Conservation (phyloP, 768 basidiomycete species). For the Glaciozyma martinii region DNA sequence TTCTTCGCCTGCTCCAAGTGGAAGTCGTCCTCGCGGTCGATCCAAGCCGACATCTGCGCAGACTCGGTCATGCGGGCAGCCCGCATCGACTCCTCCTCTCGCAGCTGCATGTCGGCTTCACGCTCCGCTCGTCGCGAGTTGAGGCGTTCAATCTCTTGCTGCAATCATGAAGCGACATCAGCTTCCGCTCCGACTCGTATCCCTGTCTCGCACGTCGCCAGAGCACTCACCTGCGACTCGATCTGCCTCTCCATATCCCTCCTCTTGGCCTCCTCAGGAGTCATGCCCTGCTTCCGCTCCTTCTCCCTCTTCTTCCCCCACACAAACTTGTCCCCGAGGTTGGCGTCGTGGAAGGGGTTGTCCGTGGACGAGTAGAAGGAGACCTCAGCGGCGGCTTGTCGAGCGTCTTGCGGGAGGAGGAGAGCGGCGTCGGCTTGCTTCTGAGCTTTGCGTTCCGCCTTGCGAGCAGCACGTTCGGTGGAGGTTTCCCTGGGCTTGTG, state of each 20-base stretch:
- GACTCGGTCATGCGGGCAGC: constrained; percentile 87
- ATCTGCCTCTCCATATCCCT: constrained; percentile 69
- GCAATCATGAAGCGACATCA: background rate
- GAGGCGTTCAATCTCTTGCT: constrained; percentile 81
- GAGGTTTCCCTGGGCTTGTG: constrained; percentile 75
- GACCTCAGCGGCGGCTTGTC: constrained; percentile 77
- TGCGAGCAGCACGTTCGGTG: constrained; percentile 73
- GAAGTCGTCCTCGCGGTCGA: constrained; percentile 92
- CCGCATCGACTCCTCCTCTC: constrained; percentile 86
- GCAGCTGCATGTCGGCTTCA: constrained; percentile 73
- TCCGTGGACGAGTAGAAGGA: constrained; percentile 93
- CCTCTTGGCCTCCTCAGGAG: constrained; percentile 64
- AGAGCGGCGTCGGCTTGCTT: constrained; percentile 40
- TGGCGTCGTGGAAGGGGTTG: constrained; percentile 97
- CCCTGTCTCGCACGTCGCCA: no score
- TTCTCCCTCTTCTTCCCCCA: constrained; percentile 99
- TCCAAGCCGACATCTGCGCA: constrained; percentile 96
- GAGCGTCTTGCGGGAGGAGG: constrained; percentile 51
- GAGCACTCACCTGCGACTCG: constrained; percentile 59
- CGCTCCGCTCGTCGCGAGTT: constrained; percentile 84
- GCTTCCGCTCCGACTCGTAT: background rate
- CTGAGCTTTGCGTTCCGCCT: constrained; percentile 74
- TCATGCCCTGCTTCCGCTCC: constrained; percentile 79
- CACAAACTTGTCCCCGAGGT: constrained; percentile 88
- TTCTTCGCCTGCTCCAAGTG: constrained; percentile 87